Conservation (phyloP, 1,284 basidiomycete genomes). For the Phaffia rhodozyma region DNA sequence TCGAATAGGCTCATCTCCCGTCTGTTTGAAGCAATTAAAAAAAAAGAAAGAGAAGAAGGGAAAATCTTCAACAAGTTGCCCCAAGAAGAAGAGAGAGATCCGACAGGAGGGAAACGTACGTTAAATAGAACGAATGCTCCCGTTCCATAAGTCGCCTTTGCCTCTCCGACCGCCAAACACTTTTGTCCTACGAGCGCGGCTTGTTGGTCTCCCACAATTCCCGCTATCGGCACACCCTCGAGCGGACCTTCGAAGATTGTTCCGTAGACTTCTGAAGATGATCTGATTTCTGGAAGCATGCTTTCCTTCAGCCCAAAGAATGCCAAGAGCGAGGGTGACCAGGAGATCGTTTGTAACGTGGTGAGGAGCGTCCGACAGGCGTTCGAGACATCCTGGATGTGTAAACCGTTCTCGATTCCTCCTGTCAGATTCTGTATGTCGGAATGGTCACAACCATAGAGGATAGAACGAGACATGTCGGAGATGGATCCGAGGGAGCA, state of each 20-base stretch:
- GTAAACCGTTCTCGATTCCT: conserved; percentile 52
- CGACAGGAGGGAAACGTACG: background rate
- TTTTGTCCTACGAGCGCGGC: conserved; percentile 94
- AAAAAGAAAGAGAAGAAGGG: no score
- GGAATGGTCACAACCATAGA: conserved; percentile 11
- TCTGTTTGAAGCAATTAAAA: no score
- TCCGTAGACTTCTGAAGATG: conserved; percentile 86
- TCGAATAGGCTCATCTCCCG: conserved; percentile 71
- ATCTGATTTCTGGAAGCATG: conserved; percentile 76
- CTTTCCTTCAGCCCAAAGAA: conserved; percentile 76
- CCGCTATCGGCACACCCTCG: conserved; percentile 70
- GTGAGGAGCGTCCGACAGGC: conserved; percentile 91
- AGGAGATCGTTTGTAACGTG: conserved; percentile 66
- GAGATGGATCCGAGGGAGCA: background rate
- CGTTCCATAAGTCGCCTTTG: conserved; percentile 92
- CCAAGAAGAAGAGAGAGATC: no score
- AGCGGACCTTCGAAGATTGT: conserved; percentile 55
- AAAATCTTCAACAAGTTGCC: no score
- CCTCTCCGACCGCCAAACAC: conserved; percentile 69
- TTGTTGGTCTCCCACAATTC: conserved; percentile 92
- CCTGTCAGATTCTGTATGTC: conserved; percentile 64
- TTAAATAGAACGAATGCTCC: conserved; percentile 87
- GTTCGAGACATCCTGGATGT: conserved; percentile 91
- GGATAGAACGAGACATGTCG: background rate
- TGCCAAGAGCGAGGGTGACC: conserved; percentile 68